phyloP scores from a whole-genome alignment of 768 basidiomycete species.

The Podaxis sp. region DNA sequence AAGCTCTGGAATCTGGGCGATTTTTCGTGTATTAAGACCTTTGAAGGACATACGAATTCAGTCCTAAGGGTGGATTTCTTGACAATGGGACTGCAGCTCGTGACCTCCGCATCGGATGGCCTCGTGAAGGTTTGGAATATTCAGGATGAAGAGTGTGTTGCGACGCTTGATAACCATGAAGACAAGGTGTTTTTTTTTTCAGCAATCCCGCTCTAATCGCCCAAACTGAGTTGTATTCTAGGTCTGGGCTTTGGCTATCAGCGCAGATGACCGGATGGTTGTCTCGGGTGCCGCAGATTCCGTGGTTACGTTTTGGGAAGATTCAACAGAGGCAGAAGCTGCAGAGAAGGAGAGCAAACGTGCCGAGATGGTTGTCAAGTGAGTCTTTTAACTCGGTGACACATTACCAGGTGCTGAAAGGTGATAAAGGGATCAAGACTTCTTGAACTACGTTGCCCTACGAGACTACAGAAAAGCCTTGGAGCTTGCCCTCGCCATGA shows the following conservation, averaged over 20 bases:
- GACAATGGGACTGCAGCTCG: conserved; percentile 78
- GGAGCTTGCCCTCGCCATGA: conserved; percentile 87
- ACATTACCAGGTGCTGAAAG: conserved; percentile 10
- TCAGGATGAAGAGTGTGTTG: conserved; percentile 79
- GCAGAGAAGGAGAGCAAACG: conserved; percentile 72
- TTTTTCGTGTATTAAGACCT: conserved; percentile 91
- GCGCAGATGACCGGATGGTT: conserved; percentile 77
- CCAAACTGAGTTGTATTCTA: conserved; percentile 28
- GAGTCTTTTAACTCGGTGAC: conserved; percentile 27
- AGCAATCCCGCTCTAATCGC: not conserved
- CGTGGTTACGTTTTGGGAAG: conserved; percentile 94
- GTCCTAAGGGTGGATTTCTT: conserved; percentile 92
- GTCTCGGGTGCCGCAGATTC: conserved; percentile 97
- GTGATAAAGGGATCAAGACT: conserved; percentile 89
- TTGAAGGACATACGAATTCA: conserved; percentile 98
- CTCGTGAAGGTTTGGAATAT: conserved; percentile 96
- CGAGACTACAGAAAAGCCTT: conserved; percentile 92
- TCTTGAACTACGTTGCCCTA: conserved; percentile 83
- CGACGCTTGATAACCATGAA: conserved; percentile 95
- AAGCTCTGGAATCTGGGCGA: conserved; percentile 94
- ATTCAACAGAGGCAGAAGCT: conserved; percentile 85
- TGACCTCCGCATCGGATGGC: conserved; percentile 91
- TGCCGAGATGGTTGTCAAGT: conserved; percentile 80
- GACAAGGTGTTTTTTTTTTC: conserved; percentile 70
- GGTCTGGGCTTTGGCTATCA: conserved; percentile 96